Base-by-base conservation (phyloP, 2,329 filamentous ascomycete genomes). In the Mycosphaerella arachidis region DNA sequence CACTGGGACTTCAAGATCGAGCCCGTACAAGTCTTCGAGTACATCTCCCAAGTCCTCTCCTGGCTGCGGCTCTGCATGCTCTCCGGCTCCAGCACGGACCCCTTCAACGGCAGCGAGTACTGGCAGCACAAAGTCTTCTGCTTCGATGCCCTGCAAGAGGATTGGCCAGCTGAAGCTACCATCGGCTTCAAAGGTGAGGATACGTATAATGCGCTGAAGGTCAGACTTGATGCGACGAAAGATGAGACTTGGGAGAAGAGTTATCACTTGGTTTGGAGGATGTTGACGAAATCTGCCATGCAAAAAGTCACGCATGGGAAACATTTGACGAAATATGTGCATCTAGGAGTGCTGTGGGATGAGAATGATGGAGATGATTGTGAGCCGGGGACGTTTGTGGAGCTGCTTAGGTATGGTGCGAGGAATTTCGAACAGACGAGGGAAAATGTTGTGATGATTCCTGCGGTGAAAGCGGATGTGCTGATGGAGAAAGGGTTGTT, bases 241-340 rank as follows among this genome's bases (percentile, higher is more conserved):
- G 52, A 58, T 2, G 27, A 55, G 4, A 43, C 45, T n/a, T 59
- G 58, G 18, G 18, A 57, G 30, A 57, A 64, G 29, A 62, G 60
- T 12, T 37, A 55, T 27, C 55, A 60, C 7, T 24, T 64, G 30
- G 65, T 69, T 4, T 71, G 67, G 66, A 56, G 66, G 5, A 54
- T 71, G 4, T 57, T 72, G 52, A 65, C 60, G 1, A 56, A 63
- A 20, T 68, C 67, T 4, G 65, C 61, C 35, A 60, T 71, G 65
- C 68, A 71, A 51, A 71, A 71, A 52, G 62, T 71, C 40, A 65
- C 69, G 20, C 70, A 71, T 59, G 70, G 69, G 3, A 72, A 71
- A 53, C 58, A 68, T 20, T 55, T 72, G 48, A 68, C 64, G 12
- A 59, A 62, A 31, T 60, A 57, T 9, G 58, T 55, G 3, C 59